Evolutionary conservation across 768 basidiomycete species (phyloP).

Genomic region (Suillus paluster): DNA sequence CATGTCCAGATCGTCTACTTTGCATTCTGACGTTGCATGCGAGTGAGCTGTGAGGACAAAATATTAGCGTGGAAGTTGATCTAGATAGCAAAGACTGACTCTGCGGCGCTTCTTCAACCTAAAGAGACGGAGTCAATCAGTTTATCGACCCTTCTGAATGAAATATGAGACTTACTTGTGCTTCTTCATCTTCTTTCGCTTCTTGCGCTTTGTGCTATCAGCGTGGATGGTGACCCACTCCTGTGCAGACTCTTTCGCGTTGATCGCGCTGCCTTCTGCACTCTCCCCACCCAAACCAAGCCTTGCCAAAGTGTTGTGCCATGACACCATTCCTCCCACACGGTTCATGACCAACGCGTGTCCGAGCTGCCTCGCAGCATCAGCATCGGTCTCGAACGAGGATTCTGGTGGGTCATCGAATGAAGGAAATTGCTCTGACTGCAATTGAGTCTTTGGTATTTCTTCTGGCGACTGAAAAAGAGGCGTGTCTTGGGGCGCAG

Average conservation of each 20-base stretch:
- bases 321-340: slow-evolving; percentile 62
- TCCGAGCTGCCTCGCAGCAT: slow-evolving; percentile 79
- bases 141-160: slow-evolving; percentile 8
- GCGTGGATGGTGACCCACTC: slow-evolving; percentile 69
- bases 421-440: slow-evolving; percentile 25
- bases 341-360: slow-evolving; percentile 71
- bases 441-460: slow-evolving; percentile 33
- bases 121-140: slow-evolving; percentile 8
- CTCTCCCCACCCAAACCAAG: slow-evolving; percentile 63
- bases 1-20: slow-evolving; percentile 25
- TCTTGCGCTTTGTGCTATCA: slow-evolving; percentile 86
- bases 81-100: slow-evolving; percentile 48
- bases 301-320: slow-evolving; percentile 68
- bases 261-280: slow-evolving; percentile 53
- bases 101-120: slow-evolving; percentile 92
- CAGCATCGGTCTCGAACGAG: slow-evolving; percentile 74
- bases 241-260: slow-evolving; percentile 57
- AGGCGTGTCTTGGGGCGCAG: slow-evolving; percentile 24
- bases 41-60: slow-evolving; percentile 46
- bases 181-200: slow-evolving; percentile 95
- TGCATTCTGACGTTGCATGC: slow-evolving; percentile 35
- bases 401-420: slow-evolving; percentile 52
- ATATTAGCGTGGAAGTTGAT: slow-evolving; percentile 19
- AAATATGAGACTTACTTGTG: slow-evolving; percentile 71
- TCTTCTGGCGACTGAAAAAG: slow-evolving; percentile 21